A percentile compares a stretch with the other conserved stretches of the same genome.
Evolutionary conservation across 768 basidiomycete genomes (phyloP).

Genomic region (Leccinum truebloodii): DNA sequence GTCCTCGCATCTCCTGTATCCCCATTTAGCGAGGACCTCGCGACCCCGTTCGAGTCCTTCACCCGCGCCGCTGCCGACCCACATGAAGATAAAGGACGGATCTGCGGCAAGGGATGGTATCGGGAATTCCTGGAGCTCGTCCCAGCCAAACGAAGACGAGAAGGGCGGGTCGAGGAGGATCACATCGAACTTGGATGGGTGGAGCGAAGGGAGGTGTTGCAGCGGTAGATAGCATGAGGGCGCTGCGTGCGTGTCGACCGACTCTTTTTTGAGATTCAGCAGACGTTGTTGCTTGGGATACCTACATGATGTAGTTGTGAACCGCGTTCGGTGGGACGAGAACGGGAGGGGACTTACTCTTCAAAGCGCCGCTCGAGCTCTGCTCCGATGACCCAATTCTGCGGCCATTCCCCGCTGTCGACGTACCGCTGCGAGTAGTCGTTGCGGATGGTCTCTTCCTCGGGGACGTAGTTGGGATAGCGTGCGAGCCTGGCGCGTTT

Average conservation of each 20-base stretch:
- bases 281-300: constrained; percentile 94
- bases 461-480: constrained; percentile 82
- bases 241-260: constrained; percentile 68
- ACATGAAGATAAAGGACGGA: constrained; percentile 91
- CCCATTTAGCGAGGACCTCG: constrained; percentile 92
- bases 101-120: constrained; percentile 83
- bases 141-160: constrained; percentile 85
- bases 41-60: constrained; percentile 91
- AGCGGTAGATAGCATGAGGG: constrained; percentile 74
- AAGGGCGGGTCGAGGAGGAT: constrained; percentile 92
- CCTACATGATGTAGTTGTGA: constrained; percentile 40
- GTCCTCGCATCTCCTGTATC: constrained; percentile 92
- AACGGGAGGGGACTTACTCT: constrained; percentile 73
- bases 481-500: constrained; percentile 72
- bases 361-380: constrained; percentile 87
- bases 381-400: constrained; percentile 90
- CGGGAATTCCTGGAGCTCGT: constrained; percentile 77
- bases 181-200: constrained; percentile 81
- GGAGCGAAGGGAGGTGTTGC: constrained; percentile 54
- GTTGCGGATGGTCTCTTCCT: constrained; percentile 96
- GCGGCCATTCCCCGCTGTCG: constrained; percentile 89
- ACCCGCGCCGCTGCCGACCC: constrained; percentile 91
- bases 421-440: constrained; percentile 93
- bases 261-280: constrained; percentile 76
- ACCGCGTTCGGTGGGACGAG: neutral